Evolutionary conservation across 306 rosid species (phyloP), one percentile per base, ranked within the genome.

Genomic region (Inga leiocalycina): DNA sequence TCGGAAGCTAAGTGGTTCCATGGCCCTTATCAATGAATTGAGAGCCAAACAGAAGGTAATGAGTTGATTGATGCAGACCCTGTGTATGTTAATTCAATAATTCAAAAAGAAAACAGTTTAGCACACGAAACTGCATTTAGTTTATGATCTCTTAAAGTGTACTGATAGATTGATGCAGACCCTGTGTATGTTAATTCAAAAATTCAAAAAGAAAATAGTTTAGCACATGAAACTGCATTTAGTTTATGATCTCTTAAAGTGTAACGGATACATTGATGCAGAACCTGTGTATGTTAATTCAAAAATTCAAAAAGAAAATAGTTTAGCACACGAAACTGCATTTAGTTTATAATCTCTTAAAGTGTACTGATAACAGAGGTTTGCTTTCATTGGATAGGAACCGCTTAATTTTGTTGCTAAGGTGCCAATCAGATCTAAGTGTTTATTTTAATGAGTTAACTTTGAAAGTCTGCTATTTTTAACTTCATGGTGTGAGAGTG

Each of bases 1-100:
- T 71, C 90, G 93, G 44, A 92, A 87, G 80, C 85, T 95, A 57
- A 86, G 94, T 76, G 86, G 88, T 72, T 86, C 94, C 43, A 74
- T 90, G 86, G 89, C 91, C 77, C 97, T 95, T 81, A 91, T 95
- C 22, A 71, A 70, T 73, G 87, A 91, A 61, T 76, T 93, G 88
- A 91, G 97, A 87, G 85, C 91, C 70, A 89, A 77, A 82, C 95
- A 92, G 83, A 93, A 95, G 97, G 98, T 95, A 85, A 75, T 57
- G n/a, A 49, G 14, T 49, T 73, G 68, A 32, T 41, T 56, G 44
- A 13, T 71, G 56, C 37, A 11, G 37, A 71, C 17, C 57, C 20
- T 45, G 4, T 45, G 30, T 39, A 19, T 52, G 6, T 39, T 66
- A 34, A 66, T 49, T 49, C 61, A 64, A 52, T 30, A 51, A 34